Evolutionary conservation across 1,139 yeast genomes (phyloP).

Genomic region (Entelexis paramagnoliae): DNA sequence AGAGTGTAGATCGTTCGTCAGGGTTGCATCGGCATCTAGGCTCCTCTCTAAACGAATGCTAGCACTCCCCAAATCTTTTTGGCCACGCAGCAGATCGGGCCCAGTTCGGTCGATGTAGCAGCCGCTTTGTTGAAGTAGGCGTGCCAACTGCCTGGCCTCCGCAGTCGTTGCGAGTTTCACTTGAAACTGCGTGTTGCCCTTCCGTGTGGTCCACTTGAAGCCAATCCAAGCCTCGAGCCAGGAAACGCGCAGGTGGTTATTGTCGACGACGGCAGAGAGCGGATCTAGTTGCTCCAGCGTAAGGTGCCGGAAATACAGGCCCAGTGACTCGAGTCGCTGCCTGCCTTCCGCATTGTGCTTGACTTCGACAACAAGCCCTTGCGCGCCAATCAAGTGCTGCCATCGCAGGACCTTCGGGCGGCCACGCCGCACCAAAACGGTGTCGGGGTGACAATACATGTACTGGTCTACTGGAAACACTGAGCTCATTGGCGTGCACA

Average conservation of each 20-base stretch:
- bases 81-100: neutral
- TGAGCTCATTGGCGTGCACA: no score
- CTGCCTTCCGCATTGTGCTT: neutral
- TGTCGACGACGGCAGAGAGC: neutral
- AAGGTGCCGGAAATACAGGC: neutral
- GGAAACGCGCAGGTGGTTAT: neutral
- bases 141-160: neutral
- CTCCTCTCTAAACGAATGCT: neutral
- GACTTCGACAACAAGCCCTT: neutral
- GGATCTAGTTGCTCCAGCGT: conserved; percentile 7
- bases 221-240: conserved; percentile 3
- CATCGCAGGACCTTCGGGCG: conserved; percentile 9
- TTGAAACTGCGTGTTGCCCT: conserved; percentile 15
- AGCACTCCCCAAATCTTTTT: neutral
- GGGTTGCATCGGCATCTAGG: neutral
- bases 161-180: neutral
- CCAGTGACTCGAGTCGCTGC: neutral
- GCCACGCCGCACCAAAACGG: conserved; percentile 5
- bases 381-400: conserved; percentile 14
- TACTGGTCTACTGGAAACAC: conserved; percentile 1
- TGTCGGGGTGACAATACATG: conserved; percentile 17
- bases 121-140: neutral
- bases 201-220: conserved; percentile 13
- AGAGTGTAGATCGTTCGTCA: neutral
- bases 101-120: neutral